Base-by-base conservation (phyloP, 2,329 filamentous ascomycete species). In the Fusarium floridanum region DNA sequence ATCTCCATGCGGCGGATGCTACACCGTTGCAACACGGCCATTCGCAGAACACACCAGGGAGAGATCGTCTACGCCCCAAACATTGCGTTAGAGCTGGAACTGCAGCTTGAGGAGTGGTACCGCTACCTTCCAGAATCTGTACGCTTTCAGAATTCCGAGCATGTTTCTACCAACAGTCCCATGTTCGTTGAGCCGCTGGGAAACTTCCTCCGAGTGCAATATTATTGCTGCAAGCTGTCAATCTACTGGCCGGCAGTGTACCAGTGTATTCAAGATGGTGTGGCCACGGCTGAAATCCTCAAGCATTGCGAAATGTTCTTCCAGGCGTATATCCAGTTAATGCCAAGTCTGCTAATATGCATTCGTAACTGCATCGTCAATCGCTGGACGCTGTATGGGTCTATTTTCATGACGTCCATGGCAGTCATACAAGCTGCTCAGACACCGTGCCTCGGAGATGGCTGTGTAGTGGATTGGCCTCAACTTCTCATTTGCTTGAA, bases 101-200 rank as follows among this genome's bases (percentile, higher is more conserved):
- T 77, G 24, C 82, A 83, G 61, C 77, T 83, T 4, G 78, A 82
- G 9, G 77, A 79, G 61, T 83, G 82, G 82, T 80, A 81, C 56
- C 70, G 78, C 16, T 74, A 79, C 39, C 74, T 83, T 3, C 67
- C 63, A n/a, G 34, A 36, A 43, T 57, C 34, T 16, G 17, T 64
- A 14, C 43, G 12, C 16, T 34, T 64, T 57, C 48, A 43, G 34
- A 53, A 24, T 48, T 48, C 43, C 8, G 43, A 24, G 43, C 43
- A 48, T 48, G 22, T 17, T 24, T 6, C 20, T n/a, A 7, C 6
- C 17, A 20, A 17, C 22, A 6, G 16, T 24, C 22, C 17, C 12
- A 17, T 36, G 50, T n/a, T 22, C 10, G 6, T 48, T 48, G 43
- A 48, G 22, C 43, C 27, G 17, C 36, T 37, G 20, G 36, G 16